Evolutionary conservation across 78 protist species (phyloP).

Genomic region (Emiliania huxleyi): DNA sequence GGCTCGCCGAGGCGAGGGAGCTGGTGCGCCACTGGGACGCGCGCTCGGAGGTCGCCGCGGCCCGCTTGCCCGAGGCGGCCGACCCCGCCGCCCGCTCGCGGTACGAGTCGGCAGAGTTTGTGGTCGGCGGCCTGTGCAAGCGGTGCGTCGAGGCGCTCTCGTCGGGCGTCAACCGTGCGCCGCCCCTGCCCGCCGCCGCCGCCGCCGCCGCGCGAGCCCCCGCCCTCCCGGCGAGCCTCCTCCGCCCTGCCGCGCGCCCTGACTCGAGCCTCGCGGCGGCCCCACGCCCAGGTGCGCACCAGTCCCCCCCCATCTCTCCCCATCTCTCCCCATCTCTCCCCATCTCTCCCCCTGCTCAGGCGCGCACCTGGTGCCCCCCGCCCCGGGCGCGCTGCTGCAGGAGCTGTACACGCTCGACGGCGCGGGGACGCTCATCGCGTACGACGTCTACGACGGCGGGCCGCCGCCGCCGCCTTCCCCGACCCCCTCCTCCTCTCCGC

Average conservation of each 20-base stretch:
- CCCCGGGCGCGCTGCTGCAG: conserved; percentile 2
- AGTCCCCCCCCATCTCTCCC: too few relatives aligned
- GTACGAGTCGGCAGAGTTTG: neutral
- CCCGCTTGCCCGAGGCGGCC: neutral
- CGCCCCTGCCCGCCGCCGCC: too few relatives aligned
- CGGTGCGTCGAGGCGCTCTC: neutral
- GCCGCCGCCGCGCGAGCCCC: too few relatives aligned
- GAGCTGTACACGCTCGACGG: neutral
- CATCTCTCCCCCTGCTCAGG: too few relatives aligned
- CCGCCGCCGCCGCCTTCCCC: too few relatives aligned
- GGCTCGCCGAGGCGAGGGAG: neutral
- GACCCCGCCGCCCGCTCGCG: neutral
- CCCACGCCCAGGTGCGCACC: too few relatives aligned
- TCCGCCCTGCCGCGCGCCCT: too few relatives aligned
- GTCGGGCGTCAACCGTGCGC: neutral
- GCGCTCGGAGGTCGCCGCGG: neutral
- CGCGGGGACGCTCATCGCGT: neutral
- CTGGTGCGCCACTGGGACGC: neutral
- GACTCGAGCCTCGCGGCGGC: too few relatives aligned
- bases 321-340: too few relatives aligned
- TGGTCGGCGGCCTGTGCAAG: neutral
- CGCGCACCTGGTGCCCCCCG: neutral
- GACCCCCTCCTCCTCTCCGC: too few relatives aligned
- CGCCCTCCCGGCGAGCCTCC: too few relatives aligned
- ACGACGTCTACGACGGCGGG: too few relatives aligned